Base-by-base conservation (phyloP, 2,329 filamentous ascomycete genomes). In the Monosporascus cannonballus region DNA sequence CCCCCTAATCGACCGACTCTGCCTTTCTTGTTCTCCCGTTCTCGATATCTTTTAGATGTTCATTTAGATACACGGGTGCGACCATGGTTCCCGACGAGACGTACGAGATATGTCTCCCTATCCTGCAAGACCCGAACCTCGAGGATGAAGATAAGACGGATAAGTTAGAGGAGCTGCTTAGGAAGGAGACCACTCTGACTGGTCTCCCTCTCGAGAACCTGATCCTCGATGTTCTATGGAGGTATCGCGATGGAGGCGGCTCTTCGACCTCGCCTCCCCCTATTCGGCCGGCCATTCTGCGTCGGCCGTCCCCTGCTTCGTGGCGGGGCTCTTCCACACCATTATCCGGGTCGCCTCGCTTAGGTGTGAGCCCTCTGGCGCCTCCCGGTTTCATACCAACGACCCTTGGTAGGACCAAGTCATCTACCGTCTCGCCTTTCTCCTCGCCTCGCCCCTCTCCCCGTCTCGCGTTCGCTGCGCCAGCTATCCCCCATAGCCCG, bases 121-220 rank as follows among this genome's bases (percentile, higher is more conserved):
- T 96, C 67, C 81, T 99, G 59, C 86, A 94, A 74, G 87, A 96
- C 72, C 75, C 84, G 54, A 78, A 80, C 51, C 78, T 96, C 56
- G 90, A 96, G 64, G 94, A 97, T 58, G 94, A 99, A 72, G 93
- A 96, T 67, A 96, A 94, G 77, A 93, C 89, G 48, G 93, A 97
- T 72, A 89, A 83, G 72, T 78, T 96, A 50, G 92, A 96, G 73
- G 88, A 91, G 60, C 78, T 96, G 50, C 78, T 97, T 64, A 86
- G 85, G 71, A 86, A 85, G 61, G 85, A 92, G 72, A 91, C 90
- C 7, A 80, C 77, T 30, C 76, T 97, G 60, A 81, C 80, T 18
- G 93, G 91, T 54, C 76, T 85, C 59, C 81, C 86, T 22, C 80
- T 97, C 51, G 94, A 97, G 67, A 94, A 96, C 75, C 87, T 88